These are phyloP conservation scores for Phialophora chinensis DNA, from an alignment of 2,329 filamentous ascomycete species.

Conservation along the genomic window DNA sequence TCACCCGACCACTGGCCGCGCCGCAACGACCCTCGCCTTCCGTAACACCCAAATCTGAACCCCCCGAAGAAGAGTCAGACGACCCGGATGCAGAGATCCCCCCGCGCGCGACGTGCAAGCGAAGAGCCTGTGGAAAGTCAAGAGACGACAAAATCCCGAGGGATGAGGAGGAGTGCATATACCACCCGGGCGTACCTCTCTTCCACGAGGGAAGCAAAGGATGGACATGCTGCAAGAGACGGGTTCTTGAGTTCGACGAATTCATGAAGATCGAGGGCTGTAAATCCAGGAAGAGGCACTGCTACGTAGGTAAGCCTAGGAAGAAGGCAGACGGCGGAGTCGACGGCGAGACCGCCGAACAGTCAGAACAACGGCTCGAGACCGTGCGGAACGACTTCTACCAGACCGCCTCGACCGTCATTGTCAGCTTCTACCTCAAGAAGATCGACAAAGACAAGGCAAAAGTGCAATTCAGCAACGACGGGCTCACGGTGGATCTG, in stretches of 20 bases:
- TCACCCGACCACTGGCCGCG: slow-evolving; percentile 40
- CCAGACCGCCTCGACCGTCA: slow-evolving; percentile 83
- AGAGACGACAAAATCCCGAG: slow-evolving; percentile 58
- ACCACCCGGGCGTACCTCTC: slow-evolving; percentile 88
- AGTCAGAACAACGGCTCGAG: slow-evolving; percentile 30
- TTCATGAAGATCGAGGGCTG: slow-evolving; percentile 97
- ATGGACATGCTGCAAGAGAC: slow-evolving; percentile 93
- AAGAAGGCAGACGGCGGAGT: slow-evolving; percentile 67
- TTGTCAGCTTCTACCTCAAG: slow-evolving; percentile 92
- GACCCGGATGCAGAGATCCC: slow-evolving; percentile 76
- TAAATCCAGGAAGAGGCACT: slow-evolving; percentile 77
- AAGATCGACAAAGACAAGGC: slow-evolving; percentile 88
- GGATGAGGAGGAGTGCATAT: slow-evolving; percentile 77
- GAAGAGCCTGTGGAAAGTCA: slow-evolving; percentile 70
- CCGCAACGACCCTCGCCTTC: slow-evolving; percentile 45
- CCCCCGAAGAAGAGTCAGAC: slow-evolving; percentile 84
- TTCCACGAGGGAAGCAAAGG: slow-evolving; percentile 99
- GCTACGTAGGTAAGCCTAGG: slow-evolving; percentile 80
- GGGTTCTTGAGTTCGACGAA: slow-evolving; percentile 95
- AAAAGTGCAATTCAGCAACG: slow-evolving; percentile 70
- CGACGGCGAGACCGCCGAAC: slow-evolving; percentile 60
- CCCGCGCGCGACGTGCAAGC: slow-evolving; percentile 75
- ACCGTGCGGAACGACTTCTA: slow-evolving; percentile 81
- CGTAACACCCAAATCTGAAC: slow-evolving; percentile 61
- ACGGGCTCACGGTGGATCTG: slow-evolving; percentile 62